A percentile compares a stretch with the other conserved stretches of the same genome.
These are phyloP conservation scores for Pinus taeda DNA, from an alignment of 75 land plant genomes.

Conservation along the genomic window DNA sequence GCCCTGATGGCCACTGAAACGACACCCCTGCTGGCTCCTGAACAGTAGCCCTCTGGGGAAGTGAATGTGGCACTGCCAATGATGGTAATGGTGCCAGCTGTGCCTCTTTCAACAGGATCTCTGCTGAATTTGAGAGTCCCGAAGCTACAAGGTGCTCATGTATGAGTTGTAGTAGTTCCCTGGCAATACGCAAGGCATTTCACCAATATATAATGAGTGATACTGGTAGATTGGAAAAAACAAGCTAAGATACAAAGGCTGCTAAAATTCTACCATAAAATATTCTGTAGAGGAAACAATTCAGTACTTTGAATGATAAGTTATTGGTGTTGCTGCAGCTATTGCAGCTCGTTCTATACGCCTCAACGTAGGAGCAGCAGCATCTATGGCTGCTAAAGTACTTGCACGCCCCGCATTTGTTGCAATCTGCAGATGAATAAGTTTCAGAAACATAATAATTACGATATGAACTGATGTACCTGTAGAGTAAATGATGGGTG, in stretches of 20 bases:
- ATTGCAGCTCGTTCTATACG: slow-evolving; percentile 99
- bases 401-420: slow-evolving; percentile 98
- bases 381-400: slow-evolving; percentile 93
- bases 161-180: slow-evolving; percentile 92
- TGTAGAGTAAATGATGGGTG: background rate
- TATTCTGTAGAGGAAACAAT: background rate
- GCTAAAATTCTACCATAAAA: background rate
- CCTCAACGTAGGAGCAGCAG: slow-evolving; percentile 95
- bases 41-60: slow-evolving; percentile 34
- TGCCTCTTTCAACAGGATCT: slow-evolving; percentile 74
- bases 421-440: slow-evolving; percentile 55
- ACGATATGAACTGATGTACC: background rate
- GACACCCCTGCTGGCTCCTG: slow-evolving; percentile 43
- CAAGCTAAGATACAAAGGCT: slow-evolving; percentile 6
- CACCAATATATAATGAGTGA: background rate
- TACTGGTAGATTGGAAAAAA: background rate
- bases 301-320: slow-evolving; percentile 81
- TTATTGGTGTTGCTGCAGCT: slow-evolving; percentile 98
- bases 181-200: slow-evolving; percentile 22
- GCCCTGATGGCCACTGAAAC: slow-evolving; percentile 82
- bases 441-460: background rate
- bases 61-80: slow-evolving; percentile 37
- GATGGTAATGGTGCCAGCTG: slow-evolving; percentile 83
- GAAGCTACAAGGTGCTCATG: slow-evolving; percentile 91
- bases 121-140: slow-evolving; percentile 71